These are phyloP conservation scores for Ceratocystis cubensis DNA, from an alignment of 2,329 filamentous ascomycete genomes.

Conservation along the genomic window DNA sequence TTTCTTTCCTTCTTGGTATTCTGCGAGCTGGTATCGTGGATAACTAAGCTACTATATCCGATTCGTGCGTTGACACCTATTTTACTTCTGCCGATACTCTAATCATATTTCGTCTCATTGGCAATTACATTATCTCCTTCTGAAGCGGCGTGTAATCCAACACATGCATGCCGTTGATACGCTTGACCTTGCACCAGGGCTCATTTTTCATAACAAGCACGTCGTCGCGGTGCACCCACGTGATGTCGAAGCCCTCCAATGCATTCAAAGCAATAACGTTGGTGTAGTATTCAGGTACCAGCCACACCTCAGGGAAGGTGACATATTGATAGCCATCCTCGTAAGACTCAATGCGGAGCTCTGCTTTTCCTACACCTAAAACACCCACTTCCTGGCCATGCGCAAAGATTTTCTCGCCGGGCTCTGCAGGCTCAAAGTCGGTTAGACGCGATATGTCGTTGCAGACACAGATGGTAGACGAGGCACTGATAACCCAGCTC, in stretches of 20 bases:
- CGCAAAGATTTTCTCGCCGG: conserved; percentile 10
- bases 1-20: too few relatives aligned
- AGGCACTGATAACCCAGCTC: conserved; percentile 20
- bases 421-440: conserved; percentile 14
- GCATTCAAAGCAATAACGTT: conserved; percentile 18
- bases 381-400: conserved; percentile 17
- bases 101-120: background rate
- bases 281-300: conserved; percentile 19
- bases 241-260: conserved; percentile 13
- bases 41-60: too few relatives aligned
- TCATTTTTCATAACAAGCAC: conserved; percentile 15
- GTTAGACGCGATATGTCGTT: conserved; percentile 14
- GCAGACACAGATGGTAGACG: conserved; percentile 17
- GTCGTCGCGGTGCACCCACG: conserved; percentile 19
- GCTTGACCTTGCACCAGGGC: conserved; percentile 18
- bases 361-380: conserved; percentile 15
- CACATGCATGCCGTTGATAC: conserved; percentile 19
- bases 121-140: conserved; percentile 13
- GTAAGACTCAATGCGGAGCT: conserved; percentile 12
- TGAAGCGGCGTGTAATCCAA: conserved; percentile 16
- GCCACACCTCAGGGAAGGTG: conserved; percentile 18
- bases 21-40: too few relatives aligned
- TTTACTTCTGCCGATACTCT: background rate
- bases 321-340: conserved; percentile 12
- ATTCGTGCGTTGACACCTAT: background rate